Evolutionary conservation across 1,284 basidiomycete species (phyloP), one percentile per base, ranked within the genome.

Genomic region (Vanrija pseudolonga): DNA sequence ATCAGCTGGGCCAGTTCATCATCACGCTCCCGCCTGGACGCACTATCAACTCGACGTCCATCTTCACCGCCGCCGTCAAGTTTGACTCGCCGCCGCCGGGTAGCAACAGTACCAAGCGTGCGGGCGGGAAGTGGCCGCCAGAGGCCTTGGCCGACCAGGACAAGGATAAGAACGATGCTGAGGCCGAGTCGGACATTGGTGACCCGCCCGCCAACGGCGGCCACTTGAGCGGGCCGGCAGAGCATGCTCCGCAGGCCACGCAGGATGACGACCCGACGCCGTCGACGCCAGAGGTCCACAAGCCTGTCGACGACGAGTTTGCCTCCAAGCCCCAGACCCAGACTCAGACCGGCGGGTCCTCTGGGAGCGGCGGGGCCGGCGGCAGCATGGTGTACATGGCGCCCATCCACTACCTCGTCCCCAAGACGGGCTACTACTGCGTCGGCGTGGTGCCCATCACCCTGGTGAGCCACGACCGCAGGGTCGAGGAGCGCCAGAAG

Each of bases 341-440:
- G 51, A 47, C n/a, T n/a, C n/a, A n/a, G n/a, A n/a, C n/a, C n/a
- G 40, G 17, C 24, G 32, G 24, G 18, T 22, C 36, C 2, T 26
- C 22, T 4, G 19, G 32, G 12, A 26, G 19, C 26, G 26, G n/a
- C 3, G n/a, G n/a, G n/a, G n/a, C n/a, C n/a, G 47, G 44, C 18
- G 47, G 40, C 6, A 17, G 36, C 17, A 23, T 49, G 42, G 47
- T 11, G 65, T 76, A 77, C 57, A 47, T 55, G 9, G 61, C 47
- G 17, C 70, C 72, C 6, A 71, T 77, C 11, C 86, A 88, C 57
- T 97, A 97, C 72, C 74, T 81, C 26, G 90, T 98, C n/a, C 80
- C 80, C 20, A 87, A 87, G 72, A 91, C 89, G 3, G 95, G 94
- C 3, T 98, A 96, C 74, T 98, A 96, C 73, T 98, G 94, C 73